Evolutionary conservation across 2,329 filamentous ascomycete species (phyloP).

Genomic region (Trichoderma sp.): DNA sequence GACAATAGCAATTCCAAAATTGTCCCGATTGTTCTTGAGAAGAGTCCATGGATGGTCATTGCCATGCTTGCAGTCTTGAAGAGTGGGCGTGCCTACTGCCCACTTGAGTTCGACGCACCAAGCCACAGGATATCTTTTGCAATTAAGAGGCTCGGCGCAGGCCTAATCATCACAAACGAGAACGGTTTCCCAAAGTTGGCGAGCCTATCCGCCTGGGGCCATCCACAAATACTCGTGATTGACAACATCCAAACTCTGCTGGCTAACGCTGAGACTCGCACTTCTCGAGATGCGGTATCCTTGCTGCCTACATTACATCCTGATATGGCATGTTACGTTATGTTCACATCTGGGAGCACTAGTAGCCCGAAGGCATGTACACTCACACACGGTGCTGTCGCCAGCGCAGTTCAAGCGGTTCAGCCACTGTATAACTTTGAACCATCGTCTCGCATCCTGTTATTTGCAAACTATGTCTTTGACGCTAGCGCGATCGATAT

Average conservation of each 20-base stretch:
- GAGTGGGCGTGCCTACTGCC: not conserved
- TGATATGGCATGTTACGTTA: not conserved
- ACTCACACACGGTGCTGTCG: not conserved
- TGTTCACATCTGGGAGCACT: not conserved
- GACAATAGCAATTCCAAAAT: not conserved
- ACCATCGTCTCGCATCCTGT: not conserved
- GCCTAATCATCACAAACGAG: not conserved
- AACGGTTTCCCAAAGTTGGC: not conserved
- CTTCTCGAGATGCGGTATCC: not conserved
- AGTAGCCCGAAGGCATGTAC: not conserved
- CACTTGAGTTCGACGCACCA: not conserved
- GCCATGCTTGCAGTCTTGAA: not conserved
- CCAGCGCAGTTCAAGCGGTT: not conserved
- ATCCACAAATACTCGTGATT: not conserved
- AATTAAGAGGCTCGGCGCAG: not conserved
- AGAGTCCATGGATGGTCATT: not conserved
- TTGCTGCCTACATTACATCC: not conserved
- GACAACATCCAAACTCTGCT: not conserved
- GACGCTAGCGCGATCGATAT: not conserved
- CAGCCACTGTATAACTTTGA: not conserved
- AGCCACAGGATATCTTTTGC: not conserved
- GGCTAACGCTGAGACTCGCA: not conserved
- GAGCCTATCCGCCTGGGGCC: not conserved
- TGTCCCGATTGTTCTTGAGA: not conserved
- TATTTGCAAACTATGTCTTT: not conserved